These are phyloP conservation scores for Colletotrichum sp. DNA, from an alignment of 2,329 filamentous ascomycete genomes.

Conservation along the genomic window DNA sequence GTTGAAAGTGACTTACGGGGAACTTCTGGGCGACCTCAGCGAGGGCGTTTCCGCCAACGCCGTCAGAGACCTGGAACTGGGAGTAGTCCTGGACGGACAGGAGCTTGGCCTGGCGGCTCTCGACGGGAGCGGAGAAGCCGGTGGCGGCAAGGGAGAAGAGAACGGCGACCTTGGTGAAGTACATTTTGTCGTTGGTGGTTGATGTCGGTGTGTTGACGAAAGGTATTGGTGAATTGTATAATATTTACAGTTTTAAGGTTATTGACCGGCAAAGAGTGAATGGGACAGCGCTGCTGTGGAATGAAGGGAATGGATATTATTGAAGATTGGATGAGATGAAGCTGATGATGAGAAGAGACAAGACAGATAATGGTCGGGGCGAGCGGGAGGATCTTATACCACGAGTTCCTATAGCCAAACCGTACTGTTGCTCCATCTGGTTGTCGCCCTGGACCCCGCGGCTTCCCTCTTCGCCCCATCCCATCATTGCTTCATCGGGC, in stretches of 20 bases:
- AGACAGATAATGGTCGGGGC: neutral
- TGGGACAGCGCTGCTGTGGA: constrained; percentile 15
- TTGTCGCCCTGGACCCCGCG: neutral
- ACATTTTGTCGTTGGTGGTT: constrained; percentile 33
- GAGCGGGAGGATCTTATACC: constrained; percentile 17
- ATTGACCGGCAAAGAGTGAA: constrained; percentile 3
- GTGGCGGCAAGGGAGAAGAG: constrained; percentile 40
- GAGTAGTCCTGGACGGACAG: constrained; percentile 17
- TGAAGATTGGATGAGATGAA: constrained; percentile 3
- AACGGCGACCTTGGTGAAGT: constrained; percentile 39
- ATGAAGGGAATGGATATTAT: neutral
- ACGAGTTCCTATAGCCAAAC: neutral
- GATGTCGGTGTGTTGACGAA: constrained; percentile 6
- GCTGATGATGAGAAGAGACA: neutral
- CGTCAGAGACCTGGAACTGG: constrained; percentile 52
- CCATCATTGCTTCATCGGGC: neutral
- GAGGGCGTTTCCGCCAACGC: constrained; percentile 56
- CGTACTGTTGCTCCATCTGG: neutral
- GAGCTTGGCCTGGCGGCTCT: constrained; percentile 26
- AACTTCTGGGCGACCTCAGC: constrained; percentile 60
- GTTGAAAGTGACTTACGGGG: constrained; percentile 40
- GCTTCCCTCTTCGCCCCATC: neutral
- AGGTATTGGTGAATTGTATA: neutral
- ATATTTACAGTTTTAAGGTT: constrained; percentile 4
- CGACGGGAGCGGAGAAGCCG: constrained; percentile 31